A percentile compares a stretch with the other conserved stretches of the same genome.
phyloP scores from a whole-genome alignment of 768 basidiomycete species.

The Naganishia randhawae region DNA sequence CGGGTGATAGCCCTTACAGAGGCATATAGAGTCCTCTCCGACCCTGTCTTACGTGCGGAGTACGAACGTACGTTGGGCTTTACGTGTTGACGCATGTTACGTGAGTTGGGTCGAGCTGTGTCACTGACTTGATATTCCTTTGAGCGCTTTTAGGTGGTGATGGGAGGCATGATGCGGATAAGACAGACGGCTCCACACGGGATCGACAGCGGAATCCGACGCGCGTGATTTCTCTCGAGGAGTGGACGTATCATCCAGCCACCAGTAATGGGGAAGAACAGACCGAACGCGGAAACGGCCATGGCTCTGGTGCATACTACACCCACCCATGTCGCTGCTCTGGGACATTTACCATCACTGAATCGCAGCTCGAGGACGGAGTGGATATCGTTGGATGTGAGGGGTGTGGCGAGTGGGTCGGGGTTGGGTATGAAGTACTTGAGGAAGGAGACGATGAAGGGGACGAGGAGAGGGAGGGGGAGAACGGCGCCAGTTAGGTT shows the following conservation, averaged over 20 bases:
- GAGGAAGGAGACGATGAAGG: slow-evolving; percentile 33
- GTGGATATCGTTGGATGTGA: slow-evolving; percentile 51
- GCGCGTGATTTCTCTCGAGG: slow-evolving; percentile 24
- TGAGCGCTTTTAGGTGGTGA: not conserved
- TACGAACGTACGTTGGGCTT: slow-evolving; percentile 27
- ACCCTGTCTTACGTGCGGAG: not conserved
- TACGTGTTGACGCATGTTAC: too few species aligned
- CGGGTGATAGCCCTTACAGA: slow-evolving; percentile 8
- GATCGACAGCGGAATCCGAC: slow-evolving; percentile 19
- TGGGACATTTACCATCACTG: slow-evolving; percentile 41
- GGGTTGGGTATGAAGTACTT: slow-evolving; percentile 51
- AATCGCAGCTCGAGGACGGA: slow-evolving; percentile 48
- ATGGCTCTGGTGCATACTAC: slow-evolving; percentile 42
- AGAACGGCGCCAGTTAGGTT: too few species aligned
- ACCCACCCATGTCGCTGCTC: slow-evolving; percentile 52
- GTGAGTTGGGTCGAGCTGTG: too few species aligned
- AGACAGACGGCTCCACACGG: not conserved
- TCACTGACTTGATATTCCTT: not conserved
- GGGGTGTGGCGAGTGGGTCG: slow-evolving; percentile 52
- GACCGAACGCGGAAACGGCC: not conserved
- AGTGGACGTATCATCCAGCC: slow-evolving; percentile 21
- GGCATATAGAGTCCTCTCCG: slow-evolving; percentile 24
- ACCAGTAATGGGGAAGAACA: not conserved
- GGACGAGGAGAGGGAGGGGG: not conserved
- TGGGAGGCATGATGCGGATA: not conserved